Conservation (phyloP, 2,329 filamentous ascomycete species). For the Cordyceps pruinosa region DNA sequence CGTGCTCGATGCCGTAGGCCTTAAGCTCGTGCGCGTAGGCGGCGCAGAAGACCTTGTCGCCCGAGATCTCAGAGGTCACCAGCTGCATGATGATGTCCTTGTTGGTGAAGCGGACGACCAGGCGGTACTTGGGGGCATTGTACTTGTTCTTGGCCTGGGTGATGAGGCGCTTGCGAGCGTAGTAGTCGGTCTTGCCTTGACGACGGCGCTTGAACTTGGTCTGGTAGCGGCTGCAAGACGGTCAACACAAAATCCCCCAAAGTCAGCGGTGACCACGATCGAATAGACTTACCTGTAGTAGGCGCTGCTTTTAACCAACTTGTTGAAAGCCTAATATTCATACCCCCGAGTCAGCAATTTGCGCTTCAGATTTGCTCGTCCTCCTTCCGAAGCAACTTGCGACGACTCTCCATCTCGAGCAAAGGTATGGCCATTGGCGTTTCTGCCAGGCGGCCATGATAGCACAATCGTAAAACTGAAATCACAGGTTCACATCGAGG, state of each 20-base stretch:
- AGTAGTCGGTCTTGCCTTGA: constrained; percentile 99
- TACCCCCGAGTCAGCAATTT: constrained; percentile 97
- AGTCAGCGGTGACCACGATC: neutral
- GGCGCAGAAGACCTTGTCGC: constrained; percentile 91
- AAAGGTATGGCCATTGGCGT: constrained; percentile 29
- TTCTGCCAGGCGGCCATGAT: constrained; percentile 30
- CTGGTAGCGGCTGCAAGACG: constrained; percentile 75
- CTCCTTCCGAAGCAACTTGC: constrained; percentile 97
- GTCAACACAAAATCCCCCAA: constrained; percentile 19
- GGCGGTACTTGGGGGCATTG: constrained; percentile 99
- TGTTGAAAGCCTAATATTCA: constrained; percentile 71
- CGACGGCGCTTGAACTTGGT: constrained; percentile 99
- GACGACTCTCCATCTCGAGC: constrained; percentile 59
- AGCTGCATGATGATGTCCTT: constrained; percentile 99
- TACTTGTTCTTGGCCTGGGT: constrained; percentile 99
- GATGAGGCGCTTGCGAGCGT: constrained; percentile 98
- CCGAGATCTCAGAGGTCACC: constrained; percentile 88
- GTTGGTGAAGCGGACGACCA: constrained; percentile 99
- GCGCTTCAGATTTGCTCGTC: constrained; percentile 75
- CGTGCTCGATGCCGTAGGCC: constrained; percentile 95
- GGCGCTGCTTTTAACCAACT: constrained; percentile 93
- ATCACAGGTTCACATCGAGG: neutral
- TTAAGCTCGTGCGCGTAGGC: constrained; percentile 97
- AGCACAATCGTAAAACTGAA: neutral
- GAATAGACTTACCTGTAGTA: constrained; percentile 81